These are phyloP conservation scores for Chaetomiaceae sp. DNA, from an alignment of 2,329 filamentous ascomycete genomes.

Conservation along the genomic window DNA sequence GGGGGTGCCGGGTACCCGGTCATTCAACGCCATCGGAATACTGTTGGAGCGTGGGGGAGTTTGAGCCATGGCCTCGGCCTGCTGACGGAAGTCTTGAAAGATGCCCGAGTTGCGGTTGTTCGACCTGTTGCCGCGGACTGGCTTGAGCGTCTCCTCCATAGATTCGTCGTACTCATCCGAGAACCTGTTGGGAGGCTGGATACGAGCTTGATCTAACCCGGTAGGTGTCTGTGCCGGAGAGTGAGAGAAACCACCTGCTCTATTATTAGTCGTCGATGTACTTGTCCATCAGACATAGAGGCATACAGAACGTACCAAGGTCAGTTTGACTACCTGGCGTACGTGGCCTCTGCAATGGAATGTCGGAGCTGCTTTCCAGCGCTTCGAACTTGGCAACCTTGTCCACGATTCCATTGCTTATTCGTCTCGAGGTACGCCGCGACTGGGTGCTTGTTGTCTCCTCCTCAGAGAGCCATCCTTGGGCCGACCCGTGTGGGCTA, in stretches of 20 bases:
- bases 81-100: slow-evolving; percentile 54
- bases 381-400: slow-evolving; percentile 55
- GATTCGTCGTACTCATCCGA: slow-evolving; percentile 57
- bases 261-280: too few species aligned
- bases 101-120: slow-evolving; percentile 43
- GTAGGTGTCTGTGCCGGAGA: slow-evolving; percentile 61
- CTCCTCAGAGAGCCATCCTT: slow-evolving; percentile 47
- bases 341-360: slow-evolving; percentile 42
- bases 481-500: slow-evolving; percentile 34
- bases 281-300: too few species aligned
- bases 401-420: slow-evolving; percentile 57
- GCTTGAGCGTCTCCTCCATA: slow-evolving; percentile 61
- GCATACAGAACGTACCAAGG: slow-evolving; percentile 43
- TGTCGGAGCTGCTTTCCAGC: slow-evolving; percentile 36
- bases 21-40: slow-evolving; percentile 37
- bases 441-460: slow-evolving; percentile 35
- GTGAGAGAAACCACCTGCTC: slow-evolving; percentile 56
- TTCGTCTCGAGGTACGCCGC: slow-evolving; percentile 40
- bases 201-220: slow-evolving; percentile 32
- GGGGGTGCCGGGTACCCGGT: slow-evolving; percentile 48
- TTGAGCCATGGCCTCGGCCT: slow-evolving; percentile 47
- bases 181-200: slow-evolving; percentile 43
- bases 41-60: slow-evolving; percentile 50
- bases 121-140: slow-evolving; percentile 33
- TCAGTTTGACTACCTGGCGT: slow-evolving; percentile 58